Conservation (phyloP, 371 early-diverging fungal species). For the Thermomucor indicae-seudaticae region DNA sequence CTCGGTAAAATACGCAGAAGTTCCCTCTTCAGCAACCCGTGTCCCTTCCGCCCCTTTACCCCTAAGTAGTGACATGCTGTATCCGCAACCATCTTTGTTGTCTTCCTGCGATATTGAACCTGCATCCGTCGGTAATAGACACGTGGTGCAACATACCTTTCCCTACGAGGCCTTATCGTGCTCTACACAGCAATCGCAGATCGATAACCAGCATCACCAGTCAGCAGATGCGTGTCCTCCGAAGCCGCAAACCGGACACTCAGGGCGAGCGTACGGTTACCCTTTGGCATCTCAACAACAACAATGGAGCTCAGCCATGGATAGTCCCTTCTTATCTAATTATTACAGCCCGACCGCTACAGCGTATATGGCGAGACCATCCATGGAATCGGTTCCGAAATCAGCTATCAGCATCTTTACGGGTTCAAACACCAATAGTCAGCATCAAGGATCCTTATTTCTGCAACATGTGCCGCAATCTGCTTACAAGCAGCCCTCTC, state of each 20-base stretch:
- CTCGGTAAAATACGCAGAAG: not conserved
- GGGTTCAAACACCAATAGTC: too few species aligned
- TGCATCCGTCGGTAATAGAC: constrained; percentile 4
- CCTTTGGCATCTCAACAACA: not conserved
- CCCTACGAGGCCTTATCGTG: not conserved
- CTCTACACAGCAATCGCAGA: not conserved
- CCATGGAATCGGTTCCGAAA: too few species aligned
- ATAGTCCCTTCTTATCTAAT: too few species aligned
- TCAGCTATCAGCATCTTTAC: too few species aligned
- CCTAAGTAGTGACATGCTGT: constrained; percentile 1
- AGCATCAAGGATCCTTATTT: constrained; percentile 1
- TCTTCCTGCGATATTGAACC: not conserved
- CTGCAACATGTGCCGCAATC: constrained; percentile 1
- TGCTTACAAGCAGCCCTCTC: constrained; percentile 4
- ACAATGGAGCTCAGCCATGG: too few species aligned
- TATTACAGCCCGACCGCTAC: too few species aligned
- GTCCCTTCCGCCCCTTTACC: constrained; percentile 4
- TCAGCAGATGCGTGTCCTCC: not conserved
- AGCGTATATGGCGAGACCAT: too few species aligned
- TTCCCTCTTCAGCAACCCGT: constrained; percentile 6
- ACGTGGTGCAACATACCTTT: not conserved
- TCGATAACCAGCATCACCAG: not conserved
- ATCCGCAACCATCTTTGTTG: constrained; percentile 3
- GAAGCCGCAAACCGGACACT: not conserved
- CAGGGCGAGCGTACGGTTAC: not conserved